Evolutionary conservation across 164 flowering plant species (phyloP), one percentile per base, ranked within the genome.

Genomic region (Vitis rotundifolia): DNA sequence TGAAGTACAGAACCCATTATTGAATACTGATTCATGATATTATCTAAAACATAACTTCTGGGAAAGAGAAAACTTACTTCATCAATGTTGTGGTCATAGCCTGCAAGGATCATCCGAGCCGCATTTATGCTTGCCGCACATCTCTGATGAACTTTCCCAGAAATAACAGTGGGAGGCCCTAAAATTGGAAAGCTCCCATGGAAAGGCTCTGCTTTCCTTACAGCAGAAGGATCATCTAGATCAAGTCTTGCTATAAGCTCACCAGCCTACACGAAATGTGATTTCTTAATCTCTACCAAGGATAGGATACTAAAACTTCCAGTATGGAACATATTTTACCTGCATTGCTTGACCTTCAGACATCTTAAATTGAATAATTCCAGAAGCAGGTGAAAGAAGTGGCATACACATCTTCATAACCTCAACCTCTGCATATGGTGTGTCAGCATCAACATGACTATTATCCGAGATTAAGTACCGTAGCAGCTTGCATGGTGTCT

Each of bases 321-420:
- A 7, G 37, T 1, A 60, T 15, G 10, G 57, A 70, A 72, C 56
- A 62, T 49, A 16, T 64, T 50, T 71, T 75, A 96, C 99, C 97
- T 93, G 97, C 97, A 96, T 91, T 28, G 99, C 93, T 79, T 93
- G 99, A 71, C 99, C 99, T 89, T 96, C 99, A 37, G 98, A 86
- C 89, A 93, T 80, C 73, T 84, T 76, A 76, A 93, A 89, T 22
- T 87, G 97, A 64, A 96, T 83, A 8, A 80, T 73, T 73, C 99
- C 99, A 64, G 99, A 85, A 82, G 99, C 97, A 73, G 99, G 99
- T 69, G 95, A 86, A 75, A 96, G 88, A 76, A 96, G 94, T 22
- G 99, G 99, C 99, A 96, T 96, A 64, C 99, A 96, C 99, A 96
- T 96, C 82, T 96, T 96, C 99, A 96, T 96, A 64, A 96, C 99